phyloP scores from a whole-genome alignment of 1,284 basidiomycete species.

The Xerocomus amazonicus region DNA sequence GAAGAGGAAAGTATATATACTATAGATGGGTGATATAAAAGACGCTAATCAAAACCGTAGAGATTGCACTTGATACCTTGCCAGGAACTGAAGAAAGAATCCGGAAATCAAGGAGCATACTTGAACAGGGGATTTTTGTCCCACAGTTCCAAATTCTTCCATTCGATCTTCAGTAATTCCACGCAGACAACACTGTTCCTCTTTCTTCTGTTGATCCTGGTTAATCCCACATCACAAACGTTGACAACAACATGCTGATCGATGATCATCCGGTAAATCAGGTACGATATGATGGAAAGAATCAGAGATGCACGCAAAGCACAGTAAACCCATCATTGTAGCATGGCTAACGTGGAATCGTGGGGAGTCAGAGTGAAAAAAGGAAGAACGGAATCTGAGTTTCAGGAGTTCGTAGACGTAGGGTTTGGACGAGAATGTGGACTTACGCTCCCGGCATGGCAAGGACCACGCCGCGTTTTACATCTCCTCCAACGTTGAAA shows the following conservation, averaged over 20 bases:
- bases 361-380: constrained; percentile 42
- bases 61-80: no score
- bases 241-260: constrained; percentile 20
- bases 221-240: constrained; percentile 41
- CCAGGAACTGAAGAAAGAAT: neutral
- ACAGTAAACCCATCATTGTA: constrained; percentile 46
- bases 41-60: no score
- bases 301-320: constrained; percentile 28
- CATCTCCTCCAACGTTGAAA: constrained; percentile 53
- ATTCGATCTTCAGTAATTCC: constrained; percentile 35
- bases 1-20: no score
- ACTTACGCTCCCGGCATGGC: constrained; percentile 50
- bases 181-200: constrained; percentile 36
- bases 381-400: constrained; percentile 37
- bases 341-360: constrained; percentile 49
- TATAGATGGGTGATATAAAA: no score
- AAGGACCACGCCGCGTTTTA: constrained; percentile 48
- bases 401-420: neutral
- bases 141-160: constrained; percentile 38
- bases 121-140: constrained; percentile 46
- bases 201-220: constrained; percentile 41
- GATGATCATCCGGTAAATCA: neutral
- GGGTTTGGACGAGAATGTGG: neutral
- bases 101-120: constrained; percentile 27
- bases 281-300: no score